Evolutionary conservation across 2,329 filamentous ascomycete species (phyloP).

Genomic region (Microcera coccophila): DNA sequence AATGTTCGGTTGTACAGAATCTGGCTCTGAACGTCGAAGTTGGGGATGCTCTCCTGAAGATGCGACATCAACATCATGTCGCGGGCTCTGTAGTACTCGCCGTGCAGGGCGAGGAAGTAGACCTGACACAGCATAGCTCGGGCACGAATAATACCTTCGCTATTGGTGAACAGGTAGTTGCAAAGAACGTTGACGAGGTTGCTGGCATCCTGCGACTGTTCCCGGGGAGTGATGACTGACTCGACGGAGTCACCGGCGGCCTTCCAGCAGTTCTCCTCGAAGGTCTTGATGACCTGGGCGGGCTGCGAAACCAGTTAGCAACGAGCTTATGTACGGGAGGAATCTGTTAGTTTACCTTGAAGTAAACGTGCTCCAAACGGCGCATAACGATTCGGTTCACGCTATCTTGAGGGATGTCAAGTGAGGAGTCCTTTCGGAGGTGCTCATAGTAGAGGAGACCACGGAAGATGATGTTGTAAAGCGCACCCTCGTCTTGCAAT

Average conservation of each 20-base stretch:
- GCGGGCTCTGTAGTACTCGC: constrained; percentile 95
- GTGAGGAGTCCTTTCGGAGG: constrained; percentile 64
- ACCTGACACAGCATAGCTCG: constrained; percentile 98
- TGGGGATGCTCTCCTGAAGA: constrained; percentile 92
- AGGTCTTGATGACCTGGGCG: constrained; percentile 83
- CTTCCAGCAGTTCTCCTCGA: constrained; percentile 94
- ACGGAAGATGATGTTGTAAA: constrained; percentile 92
- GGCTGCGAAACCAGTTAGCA: constrained; percentile 49
- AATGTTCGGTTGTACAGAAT: constrained; percentile 98
- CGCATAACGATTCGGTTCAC: constrained; percentile 92
- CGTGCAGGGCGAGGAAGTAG: constrained; percentile 95
- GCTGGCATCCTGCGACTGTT: constrained; percentile 62
- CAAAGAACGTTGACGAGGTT: constrained; percentile 81
- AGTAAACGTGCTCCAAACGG: constrained; percentile 94
- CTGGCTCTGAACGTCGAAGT: constrained; percentile 94
- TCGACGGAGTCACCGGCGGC: constrained; percentile 64
- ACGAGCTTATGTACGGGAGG: constrained; percentile 46
- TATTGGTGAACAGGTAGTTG: constrained; percentile 91
- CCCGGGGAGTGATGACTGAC: constrained; percentile 76
- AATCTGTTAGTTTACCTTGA: constrained; percentile 81
- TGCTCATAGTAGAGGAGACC: constrained; percentile 84
- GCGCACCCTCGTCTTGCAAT: constrained; percentile 79
- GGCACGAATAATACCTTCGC: constrained; percentile 92
- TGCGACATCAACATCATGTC: constrained; percentile 99
- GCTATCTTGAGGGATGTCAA: constrained; percentile 77